Evolutionary conservation across 257 asterid genomes (phyloP).

Genomic region (Solanum piurae): DNA sequence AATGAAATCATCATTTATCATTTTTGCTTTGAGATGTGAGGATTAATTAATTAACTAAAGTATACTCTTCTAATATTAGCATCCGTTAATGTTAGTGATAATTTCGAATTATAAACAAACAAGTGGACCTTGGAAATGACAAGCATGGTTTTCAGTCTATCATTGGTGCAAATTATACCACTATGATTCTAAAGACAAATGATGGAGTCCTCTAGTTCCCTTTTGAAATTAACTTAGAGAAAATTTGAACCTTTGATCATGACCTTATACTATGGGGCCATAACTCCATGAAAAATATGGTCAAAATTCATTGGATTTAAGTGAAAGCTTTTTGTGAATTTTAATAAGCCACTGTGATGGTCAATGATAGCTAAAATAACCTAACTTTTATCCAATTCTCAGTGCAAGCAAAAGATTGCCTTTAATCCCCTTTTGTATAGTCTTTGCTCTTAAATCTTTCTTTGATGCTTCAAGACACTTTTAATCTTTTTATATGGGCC

Average conservation of each 20-base stretch:
- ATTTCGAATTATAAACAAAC: neutral
- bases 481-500: neutral
- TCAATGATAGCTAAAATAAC: slow-evolving; percentile 42
- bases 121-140: neutral
- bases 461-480: neutral
- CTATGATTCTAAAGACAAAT: slow-evolving; percentile 10
- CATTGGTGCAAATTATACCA: slow-evolving; percentile 1
- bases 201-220: slow-evolving; percentile 10
- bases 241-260: slow-evolving; percentile 26
- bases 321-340: neutral
- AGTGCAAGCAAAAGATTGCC: slow-evolving; percentile 47
- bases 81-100: neutral
- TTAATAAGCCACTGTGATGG: slow-evolving; percentile 39
- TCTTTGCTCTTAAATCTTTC: neutral
- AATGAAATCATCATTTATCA: neutral
- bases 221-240: slow-evolving; percentile 10
- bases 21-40: neutral
- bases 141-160: neutral
- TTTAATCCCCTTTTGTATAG: slow-evolving; percentile 19
- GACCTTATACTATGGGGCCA: slow-evolving; percentile 9
- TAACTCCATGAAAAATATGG: neutral
- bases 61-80: neutral
- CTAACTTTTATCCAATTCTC: slow-evolving; percentile 31
- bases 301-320: slow-evolving; percentile 15
- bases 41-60: neutral